Evolutionary conservation across 1,284 basidiomycete species (phyloP), one percentile per base, ranked within the genome.

Genomic region (Inonotus hispidus): DNA sequence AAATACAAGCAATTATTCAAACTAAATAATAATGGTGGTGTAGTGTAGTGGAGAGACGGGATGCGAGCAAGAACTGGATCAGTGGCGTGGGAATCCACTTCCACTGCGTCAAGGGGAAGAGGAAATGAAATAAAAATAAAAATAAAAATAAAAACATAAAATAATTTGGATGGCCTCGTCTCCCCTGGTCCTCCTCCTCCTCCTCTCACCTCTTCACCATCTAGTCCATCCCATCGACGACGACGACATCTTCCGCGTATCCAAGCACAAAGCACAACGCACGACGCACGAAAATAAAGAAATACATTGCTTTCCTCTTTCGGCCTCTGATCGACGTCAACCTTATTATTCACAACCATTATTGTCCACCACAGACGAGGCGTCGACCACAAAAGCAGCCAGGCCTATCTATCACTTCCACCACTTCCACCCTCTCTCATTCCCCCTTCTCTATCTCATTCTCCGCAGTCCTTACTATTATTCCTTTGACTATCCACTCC

Each of bases 381-480:
- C 29, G 41, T 27, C 45, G 39, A 32, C 21, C 39, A 39, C 39
- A 39, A 45, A 41, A 21, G 21, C 41, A 56, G 27, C 23, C 10
- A 16, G 55, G 55, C 41, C 29, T 53, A 14, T 55, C 52, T 29
- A 14, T 29, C 53, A 46, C 23, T 52, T 13, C 25, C 37, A 21
- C 29, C 53, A 25, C 37, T 35, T 25, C 41, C 43, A 43, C 23
- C 25, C 6, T 19, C 45, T 23, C 38, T 56, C 5, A 45, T 41
- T 52, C 35, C 25, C 43, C n/a, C 55, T 47, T 46, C 23, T 21
- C 23, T 47, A 21, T 37, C 54, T 54, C 39, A n/a, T 46, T 60
- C 45, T 43, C 32, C 23, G 39, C 52, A 32, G 16, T 49, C 27
- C 27, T 47, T n/a, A 25, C 16, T 52, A 23, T 41, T 13, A 29